Conservation (phyloP, 495 filamentous ascomycete genomes). For the Daldinia vernicosa region DNA sequence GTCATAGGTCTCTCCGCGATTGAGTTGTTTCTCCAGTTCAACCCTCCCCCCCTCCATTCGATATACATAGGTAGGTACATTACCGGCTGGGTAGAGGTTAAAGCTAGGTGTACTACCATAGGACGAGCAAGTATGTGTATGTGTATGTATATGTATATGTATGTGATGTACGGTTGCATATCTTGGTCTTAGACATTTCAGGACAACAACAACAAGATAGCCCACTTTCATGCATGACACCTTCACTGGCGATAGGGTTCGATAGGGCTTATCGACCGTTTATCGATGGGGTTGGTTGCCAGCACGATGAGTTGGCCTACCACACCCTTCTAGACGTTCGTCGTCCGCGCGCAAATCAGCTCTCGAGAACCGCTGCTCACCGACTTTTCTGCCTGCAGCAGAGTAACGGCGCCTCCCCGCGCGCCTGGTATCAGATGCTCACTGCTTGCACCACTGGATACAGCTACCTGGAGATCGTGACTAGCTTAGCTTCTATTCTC, state of each 20-base stretch:
- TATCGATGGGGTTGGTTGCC: slow-evolving; percentile 32
- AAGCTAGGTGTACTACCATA: neutral
- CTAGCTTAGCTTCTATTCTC: slow-evolving; percentile 6
- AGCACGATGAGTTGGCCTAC: slow-evolving; percentile 46
- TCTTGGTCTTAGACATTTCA: slow-evolving; percentile 36
- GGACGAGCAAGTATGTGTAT: neutral
- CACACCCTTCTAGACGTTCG: slow-evolving; percentile 38
- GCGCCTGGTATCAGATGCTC: slow-evolving; percentile 43
- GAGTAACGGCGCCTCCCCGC: slow-evolving; percentile 33
- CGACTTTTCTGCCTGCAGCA: slow-evolving; percentile 39
- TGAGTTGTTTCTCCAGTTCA: slow-evolving; percentile 7
- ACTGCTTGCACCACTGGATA: slow-evolving; percentile 5
- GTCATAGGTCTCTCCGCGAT: slow-evolving; percentile 15
- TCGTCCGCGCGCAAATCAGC: slow-evolving; percentile 40
- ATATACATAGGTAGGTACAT: neutral
- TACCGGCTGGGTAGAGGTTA: neutral
- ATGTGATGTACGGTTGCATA: slow-evolving; percentile 30
- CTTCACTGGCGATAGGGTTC: slow-evolving; percentile 25
- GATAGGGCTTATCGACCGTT: slow-evolving; percentile 41
- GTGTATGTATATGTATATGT: slow-evolving; percentile 14
- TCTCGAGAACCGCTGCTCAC: slow-evolving; percentile 31
- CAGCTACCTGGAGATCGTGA: slow-evolving; percentile 9
- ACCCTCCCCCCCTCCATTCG: neutral
- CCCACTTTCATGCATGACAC: slow-evolving; percentile 43
- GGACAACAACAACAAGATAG: slow-evolving; percentile 32